phyloP scores from a whole-genome alignment of 2,329 filamentous ascomycete genomes.

The Aspergillus ochraceus region DNA sequence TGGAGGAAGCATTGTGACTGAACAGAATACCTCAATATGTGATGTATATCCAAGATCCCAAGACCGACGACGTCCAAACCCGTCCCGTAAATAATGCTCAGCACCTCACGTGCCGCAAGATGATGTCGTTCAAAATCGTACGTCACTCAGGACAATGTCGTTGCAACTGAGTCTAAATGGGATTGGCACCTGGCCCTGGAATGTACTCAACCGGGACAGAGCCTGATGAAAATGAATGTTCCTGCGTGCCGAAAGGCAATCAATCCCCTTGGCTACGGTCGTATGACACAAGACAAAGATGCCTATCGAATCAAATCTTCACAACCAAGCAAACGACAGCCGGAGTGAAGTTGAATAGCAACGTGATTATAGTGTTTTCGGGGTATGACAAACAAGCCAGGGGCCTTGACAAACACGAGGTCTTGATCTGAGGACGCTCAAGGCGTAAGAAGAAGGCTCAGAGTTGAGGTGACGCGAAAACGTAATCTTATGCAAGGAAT shows the following conservation, averaged over 20 bases:
- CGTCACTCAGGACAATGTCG: not conserved
- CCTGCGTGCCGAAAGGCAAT: not conserved
- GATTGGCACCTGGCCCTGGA: not conserved
- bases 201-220: not conserved
- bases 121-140: not conserved
- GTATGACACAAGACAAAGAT: not conserved
- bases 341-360: too few relatives aligned
- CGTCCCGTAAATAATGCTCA: not conserved
- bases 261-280: not conserved
- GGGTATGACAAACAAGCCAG: not conserved
- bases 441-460: not conserved
- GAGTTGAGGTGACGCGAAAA: not conserved
- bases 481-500: not conserved
- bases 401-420: too few relatives aligned
- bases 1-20: slow-evolving; percentile 45
- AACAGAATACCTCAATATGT: not conserved
- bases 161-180: not conserved
- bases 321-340: not conserved
- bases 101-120: not conserved
- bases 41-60: not conserved
- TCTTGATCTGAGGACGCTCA: not conserved
- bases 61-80: not conserved
- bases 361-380: not conserved
- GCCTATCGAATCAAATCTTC: not conserved
- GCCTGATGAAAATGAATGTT: not conserved